Evolutionary conservation across 306 rosid species (phyloP), one percentile per base, ranked within the genome.

Genomic region (Cyamopsis tetragonoloba): DNA sequence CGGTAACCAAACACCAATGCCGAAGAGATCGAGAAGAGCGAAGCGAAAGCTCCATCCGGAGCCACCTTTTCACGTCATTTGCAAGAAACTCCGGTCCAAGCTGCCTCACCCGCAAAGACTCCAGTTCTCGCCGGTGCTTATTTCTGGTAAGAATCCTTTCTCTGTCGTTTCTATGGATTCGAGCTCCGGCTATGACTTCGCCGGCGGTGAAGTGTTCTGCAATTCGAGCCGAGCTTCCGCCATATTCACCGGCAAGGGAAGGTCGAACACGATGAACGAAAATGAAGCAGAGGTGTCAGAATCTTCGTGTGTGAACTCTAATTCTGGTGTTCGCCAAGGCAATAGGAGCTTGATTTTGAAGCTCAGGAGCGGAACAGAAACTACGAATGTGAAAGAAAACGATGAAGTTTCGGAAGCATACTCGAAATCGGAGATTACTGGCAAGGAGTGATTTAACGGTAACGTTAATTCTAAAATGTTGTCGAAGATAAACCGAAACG

Each of bases 231-330:
- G 83, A 61, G 60, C 77, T 48, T 79, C 84, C 5, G 58, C 42
- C 39, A 81, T 71, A 62, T 74, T 70, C 17, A 68, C 77, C 69
- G 42, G 69, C 12, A 72, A 60, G 17, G 78, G 59, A 68, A 79
- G 44, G 47, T 8, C 23, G 27, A 61, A 70, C 15, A 55, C 78
- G 37, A 64, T 68, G 70, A 86, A 14, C 13, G 78, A 50, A 39
- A 75, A 76, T n/a, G 89, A 80, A 31, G 75, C 53, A 1, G 90
- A 89, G 43, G 76, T 76, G 2, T 86, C 97, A 0, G 95, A 88
- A 61, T 74, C 82, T 44, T 89, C 99, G 38, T 93, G 97, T 10
- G 99, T 90, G 74, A 95, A 93, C 50, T 93, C 99, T 2, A 88
- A 59, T 70, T 83, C 82, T 19, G 83, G 86, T 34, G 76, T 72